Evolutionary conservation across 306 rosid genomes (phyloP).

Genomic region (Citrullus amarus): DNA sequence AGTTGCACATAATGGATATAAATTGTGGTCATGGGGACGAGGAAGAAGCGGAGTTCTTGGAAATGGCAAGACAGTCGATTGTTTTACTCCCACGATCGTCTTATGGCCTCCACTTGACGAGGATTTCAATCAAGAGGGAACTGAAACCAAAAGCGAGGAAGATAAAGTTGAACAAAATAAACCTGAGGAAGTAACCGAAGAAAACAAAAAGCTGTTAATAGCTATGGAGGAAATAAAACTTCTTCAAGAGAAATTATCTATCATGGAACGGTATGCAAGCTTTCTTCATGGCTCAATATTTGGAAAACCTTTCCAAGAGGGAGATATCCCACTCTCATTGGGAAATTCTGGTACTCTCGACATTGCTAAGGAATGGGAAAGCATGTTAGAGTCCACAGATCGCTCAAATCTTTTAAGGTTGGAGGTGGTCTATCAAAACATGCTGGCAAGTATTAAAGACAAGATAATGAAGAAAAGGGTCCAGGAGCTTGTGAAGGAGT

Average conservation of each 20-base stretch:
- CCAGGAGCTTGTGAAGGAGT: conserved; percentile 57
- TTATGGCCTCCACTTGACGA: conserved; percentile 52
- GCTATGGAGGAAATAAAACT: conserved; percentile 50
- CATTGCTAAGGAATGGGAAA: conserved; percentile 78
- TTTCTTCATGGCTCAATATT: conserved; percentile 69
- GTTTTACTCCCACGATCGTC: conserved; percentile 39
- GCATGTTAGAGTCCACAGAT: conserved; percentile 66
- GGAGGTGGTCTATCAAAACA: conserved; percentile 56
- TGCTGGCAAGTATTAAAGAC: conserved; percentile 63
- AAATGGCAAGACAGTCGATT: conserved; percentile 46
- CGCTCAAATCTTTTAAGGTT: conserved; percentile 37
- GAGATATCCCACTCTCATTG: conserved; percentile 56
- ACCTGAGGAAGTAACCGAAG: conserved; percentile 19
- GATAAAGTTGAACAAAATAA: conserved; percentile 22
- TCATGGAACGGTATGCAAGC: conserved; percentile 58
- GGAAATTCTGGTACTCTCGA: conserved; percentile 33
- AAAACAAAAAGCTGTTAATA: conserved; percentile 30
- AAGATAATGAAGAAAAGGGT: conserved; percentile 66
- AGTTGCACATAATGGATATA: conserved; percentile 48
- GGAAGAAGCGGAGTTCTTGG: conserved; percentile 91
- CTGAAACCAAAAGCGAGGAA: conserved; percentile 24
- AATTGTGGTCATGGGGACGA: conserved; percentile 89
- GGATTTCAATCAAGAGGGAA: conserved; percentile 41
- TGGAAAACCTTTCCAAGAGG: conserved; percentile 66
- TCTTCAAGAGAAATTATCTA: conserved; percentile 47